Conservation (phyloP, 2,329 filamentous ascomycete species). For the Colletotrichum tamarilloi region DNA sequence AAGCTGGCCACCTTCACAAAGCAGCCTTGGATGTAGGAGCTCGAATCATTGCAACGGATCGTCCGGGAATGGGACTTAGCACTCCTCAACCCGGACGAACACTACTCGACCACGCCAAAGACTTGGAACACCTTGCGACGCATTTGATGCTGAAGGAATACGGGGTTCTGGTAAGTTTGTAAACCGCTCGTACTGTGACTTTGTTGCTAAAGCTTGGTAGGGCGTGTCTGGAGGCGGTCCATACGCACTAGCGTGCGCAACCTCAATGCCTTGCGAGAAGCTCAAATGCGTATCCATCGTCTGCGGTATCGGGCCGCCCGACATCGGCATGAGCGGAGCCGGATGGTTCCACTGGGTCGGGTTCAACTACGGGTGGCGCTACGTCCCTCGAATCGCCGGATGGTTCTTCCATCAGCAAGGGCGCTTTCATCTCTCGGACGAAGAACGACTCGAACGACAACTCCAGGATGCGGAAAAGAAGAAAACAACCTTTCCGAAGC, state of each 20-base stretch:
- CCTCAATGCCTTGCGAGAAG: conserved; percentile 26
- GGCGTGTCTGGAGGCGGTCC: conserved; percentile 40
- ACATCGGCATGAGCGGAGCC: conserved; percentile 37
- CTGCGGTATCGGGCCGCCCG: conserved; percentile 37
- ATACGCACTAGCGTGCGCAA: conserved; percentile 38
- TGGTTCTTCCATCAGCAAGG: conserved; percentile 25
- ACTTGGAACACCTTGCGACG: conserved; percentile 25
- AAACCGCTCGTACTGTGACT: not conserved
- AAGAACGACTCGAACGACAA: conserved; percentile 5
- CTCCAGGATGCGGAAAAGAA: conserved; percentile 24
- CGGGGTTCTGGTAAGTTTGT: conserved; percentile 15
- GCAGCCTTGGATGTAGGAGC: conserved; percentile 41
- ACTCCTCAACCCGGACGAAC: conserved; percentile 45
- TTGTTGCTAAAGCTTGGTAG: not conserved
- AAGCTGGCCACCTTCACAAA: conserved; percentile 43
- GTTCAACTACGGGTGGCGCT: conserved; percentile 34
- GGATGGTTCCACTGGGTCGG: conserved; percentile 35
- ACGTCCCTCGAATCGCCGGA: conserved; percentile 20
- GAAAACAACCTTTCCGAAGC: not conserved
- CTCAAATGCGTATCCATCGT: conserved; percentile 36
- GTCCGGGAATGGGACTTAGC: conserved; percentile 56
- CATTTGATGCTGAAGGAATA: conserved; percentile 26
- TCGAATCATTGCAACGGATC: conserved; percentile 51
- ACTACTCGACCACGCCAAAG: conserved; percentile 42
- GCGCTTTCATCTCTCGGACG: conserved; percentile 20